Conservation (phyloP, 2,329 filamentous ascomycete genomes). For the Knufia petricola region DNA sequence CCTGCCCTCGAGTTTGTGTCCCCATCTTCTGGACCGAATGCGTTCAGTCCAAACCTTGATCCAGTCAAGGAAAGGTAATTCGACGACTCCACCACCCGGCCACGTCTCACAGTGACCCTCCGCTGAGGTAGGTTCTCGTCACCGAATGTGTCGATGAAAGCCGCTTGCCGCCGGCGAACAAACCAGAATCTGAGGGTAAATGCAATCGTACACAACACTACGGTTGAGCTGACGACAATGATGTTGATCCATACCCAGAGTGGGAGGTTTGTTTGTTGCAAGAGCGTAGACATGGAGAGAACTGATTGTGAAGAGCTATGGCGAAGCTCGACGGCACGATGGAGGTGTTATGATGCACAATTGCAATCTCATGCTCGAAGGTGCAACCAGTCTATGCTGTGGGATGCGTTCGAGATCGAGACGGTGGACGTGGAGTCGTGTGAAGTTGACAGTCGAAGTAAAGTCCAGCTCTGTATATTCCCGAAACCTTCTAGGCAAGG, state of each 20-base stretch:
- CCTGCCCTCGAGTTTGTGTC: conserved; percentile 11
- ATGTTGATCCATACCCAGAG: conserved; percentile 22
- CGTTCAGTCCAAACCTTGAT: conserved; percentile 22
- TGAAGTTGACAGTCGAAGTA: background rate
- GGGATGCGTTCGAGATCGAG: background rate
- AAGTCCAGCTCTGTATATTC: conserved; percentile 4
- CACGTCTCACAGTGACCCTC: conserved; percentile 21
- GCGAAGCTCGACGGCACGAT: background rate
- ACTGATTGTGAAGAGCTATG: background rate
- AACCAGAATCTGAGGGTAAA: conserved; percentile 14
- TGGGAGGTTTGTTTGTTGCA: conserved; percentile 18
- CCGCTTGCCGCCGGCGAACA: conserved; percentile 12
- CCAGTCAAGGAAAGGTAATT: conserved; percentile 23
- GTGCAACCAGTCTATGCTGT: background rate
- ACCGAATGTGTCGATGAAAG: conserved; percentile 11
- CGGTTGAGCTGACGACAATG: conserved; percentile 24
- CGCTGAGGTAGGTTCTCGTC: conserved; percentile 18
- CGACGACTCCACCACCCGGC: conserved; percentile 20
- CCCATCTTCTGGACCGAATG: conserved; percentile 20
- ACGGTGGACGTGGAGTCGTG: background rate
- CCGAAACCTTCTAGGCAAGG: conserved; percentile 8
- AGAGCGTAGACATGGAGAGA: conserved; percentile 19
- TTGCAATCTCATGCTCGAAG: background rate
- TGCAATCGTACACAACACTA: conserved; percentile 14
- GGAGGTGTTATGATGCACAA: background rate